phyloP scores from a whole-genome alignment of 2,329 filamentous ascomycete genomes.

The Camillea tinctor region DNA sequence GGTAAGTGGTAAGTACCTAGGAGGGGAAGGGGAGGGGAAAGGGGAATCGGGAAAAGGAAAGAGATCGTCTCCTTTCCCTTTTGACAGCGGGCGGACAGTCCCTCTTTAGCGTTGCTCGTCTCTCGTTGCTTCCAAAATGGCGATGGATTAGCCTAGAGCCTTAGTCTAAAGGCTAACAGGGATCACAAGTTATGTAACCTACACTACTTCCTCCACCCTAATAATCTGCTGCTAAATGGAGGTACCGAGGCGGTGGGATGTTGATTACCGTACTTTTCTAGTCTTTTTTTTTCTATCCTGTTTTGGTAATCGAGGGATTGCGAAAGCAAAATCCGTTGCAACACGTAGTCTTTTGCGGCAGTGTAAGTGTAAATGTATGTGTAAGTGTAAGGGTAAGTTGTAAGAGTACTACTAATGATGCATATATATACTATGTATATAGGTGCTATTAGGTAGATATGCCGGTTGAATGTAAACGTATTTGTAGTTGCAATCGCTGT shows the following conservation, averaged over 20 bases:
- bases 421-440: too few species aligned
- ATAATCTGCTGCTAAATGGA: neutral
- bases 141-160: neutral
- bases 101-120: constrained; percentile 19
- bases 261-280: neutral
- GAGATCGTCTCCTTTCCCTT: constrained; percentile 21
- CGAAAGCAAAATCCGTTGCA: constrained; percentile 4
- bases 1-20: neutral
- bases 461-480: too few species aligned
- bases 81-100: constrained; percentile 21
- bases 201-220: neutral
- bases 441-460: too few species aligned
- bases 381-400: neutral
- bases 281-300: too few species aligned
- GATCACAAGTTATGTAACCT: neutral
- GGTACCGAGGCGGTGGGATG: neutral
- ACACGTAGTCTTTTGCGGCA: neutral
- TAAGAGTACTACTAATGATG: too few species aligned
- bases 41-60: constrained; percentile 14
- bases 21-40: constrained; percentile 19
- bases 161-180: neutral
- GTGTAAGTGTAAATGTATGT: too few species aligned
- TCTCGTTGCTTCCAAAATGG: constrained; percentile 12
- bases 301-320: too few species aligned
- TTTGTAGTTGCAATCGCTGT: too few species aligned